A percentile compares a stretch with the other conserved stretches of the same genome.
Conservation (phyloP, 768 basidiomycete genomes). For the Lactarius psammicola region DNA sequence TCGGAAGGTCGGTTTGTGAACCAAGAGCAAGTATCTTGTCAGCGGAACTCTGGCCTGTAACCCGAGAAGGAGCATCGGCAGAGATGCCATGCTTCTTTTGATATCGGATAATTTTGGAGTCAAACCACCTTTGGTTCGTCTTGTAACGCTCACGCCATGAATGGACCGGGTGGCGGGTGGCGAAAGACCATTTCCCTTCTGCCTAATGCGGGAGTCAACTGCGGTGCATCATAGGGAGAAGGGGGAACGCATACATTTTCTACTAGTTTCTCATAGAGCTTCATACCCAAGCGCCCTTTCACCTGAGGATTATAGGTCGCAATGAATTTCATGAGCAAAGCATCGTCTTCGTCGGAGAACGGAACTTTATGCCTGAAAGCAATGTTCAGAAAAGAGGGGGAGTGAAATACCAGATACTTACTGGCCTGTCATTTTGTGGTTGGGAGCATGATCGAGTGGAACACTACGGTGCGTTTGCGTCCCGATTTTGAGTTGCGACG, state of each 20-base stretch:
- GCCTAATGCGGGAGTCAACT: conserved; percentile 35
- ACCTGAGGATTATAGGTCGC: conserved; percentile 46
- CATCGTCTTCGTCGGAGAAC: conserved; percentile 45
- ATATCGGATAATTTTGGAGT: conserved; percentile 43
- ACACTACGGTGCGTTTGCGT: not conserved
- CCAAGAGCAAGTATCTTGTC: not conserved
- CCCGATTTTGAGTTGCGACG: not conserved
- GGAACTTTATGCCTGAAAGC: conserved; percentile 13
- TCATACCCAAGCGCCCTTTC: conserved; percentile 47
- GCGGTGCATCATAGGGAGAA: not conserved
- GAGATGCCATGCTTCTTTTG: conserved; percentile 36
- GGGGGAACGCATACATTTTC: conserved; percentile 45
- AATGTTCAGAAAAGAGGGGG: not conserved
- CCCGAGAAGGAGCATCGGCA: not conserved
- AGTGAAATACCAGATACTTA: not conserved
- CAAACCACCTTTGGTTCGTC: conserved; percentile 44
- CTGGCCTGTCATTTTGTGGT: conserved; percentile 10
- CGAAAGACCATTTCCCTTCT: conserved; percentile 49
- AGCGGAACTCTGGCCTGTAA: not conserved
- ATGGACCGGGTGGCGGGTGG: conserved; percentile 51
- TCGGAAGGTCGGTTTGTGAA: not conserved
- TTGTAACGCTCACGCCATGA: conserved; percentile 65
- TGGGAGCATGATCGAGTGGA: not conserved
- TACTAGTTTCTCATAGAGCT: conserved; percentile 43
- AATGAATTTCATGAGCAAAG: conserved; percentile 45